These are phyloP conservation scores for Candida insectalens DNA, from an alignment of 805 yeast genomes.

Conservation along the genomic window DNA sequence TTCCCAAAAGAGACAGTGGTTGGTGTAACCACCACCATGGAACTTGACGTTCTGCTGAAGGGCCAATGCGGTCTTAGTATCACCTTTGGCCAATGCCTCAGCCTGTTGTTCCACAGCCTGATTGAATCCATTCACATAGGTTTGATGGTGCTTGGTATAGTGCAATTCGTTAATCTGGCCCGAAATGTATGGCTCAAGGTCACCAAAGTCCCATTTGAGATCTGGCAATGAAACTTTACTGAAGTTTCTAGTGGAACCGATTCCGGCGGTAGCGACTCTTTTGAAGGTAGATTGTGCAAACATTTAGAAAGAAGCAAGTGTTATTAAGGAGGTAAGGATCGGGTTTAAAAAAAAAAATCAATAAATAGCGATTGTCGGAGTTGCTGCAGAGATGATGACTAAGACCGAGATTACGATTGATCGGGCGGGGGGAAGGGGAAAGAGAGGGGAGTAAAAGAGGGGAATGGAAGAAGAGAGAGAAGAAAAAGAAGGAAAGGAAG, in stretches of 20 bases:
- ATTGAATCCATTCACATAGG: conserved; percentile 82
- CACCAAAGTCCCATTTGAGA: conserved; percentile 75
- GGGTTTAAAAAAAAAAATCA: no score
- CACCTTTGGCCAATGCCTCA: conserved; percentile 52
- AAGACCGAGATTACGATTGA: no score
- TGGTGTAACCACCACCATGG: conserved; percentile 87
- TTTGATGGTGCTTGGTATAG: conserved; percentile 87
- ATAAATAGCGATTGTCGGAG: no score
- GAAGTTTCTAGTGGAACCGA: conserved; percentile 11
- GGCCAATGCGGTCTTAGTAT: conserved; percentile 47
- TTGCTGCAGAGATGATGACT: no score
- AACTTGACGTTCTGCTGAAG: conserved; percentile 73
- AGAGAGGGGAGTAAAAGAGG: no score
- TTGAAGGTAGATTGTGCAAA: no score
- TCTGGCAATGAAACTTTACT: conserved; percentile 72
- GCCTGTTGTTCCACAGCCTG: conserved; percentile 63
- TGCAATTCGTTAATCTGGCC: conserved; percentile 82
- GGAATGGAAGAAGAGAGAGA: no score
- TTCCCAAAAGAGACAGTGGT: conserved; percentile 84
- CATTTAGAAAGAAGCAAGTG: no score
- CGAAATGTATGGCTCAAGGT: conserved; percentile 77
- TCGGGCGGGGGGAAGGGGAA: no score
- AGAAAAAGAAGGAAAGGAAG: no score
- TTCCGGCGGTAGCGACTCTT: no score
- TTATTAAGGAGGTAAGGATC: no score